These are phyloP conservation scores for Scedosporium apiospermum DNA, from an alignment of 2,329 filamentous ascomycete species.

Conservation along the genomic window DNA sequence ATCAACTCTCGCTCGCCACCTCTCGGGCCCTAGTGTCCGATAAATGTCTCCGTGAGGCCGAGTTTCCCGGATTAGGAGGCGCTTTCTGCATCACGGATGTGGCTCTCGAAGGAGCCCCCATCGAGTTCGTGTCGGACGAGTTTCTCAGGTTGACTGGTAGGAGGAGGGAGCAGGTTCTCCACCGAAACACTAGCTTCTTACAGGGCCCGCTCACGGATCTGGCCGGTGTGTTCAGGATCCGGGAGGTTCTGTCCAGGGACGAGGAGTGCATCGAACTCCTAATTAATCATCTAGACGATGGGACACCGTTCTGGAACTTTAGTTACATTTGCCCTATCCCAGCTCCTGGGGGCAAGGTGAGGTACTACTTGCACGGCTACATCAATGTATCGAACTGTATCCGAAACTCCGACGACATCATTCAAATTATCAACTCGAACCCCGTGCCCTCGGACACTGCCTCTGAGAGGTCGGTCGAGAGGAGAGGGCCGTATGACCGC, in stretches of 20 bases:
- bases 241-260: constrained; percentile 26
- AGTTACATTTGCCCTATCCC: constrained; percentile 43
- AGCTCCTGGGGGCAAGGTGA: constrained; percentile 34
- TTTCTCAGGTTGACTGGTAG: constrained; percentile 44
- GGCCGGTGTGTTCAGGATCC: constrained; percentile 29
- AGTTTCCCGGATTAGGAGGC: constrained; percentile 45
- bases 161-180: constrained; percentile 33
- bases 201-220: constrained; percentile 37
- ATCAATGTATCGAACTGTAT: constrained; percentile 48
- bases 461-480: neutral
- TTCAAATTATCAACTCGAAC: constrained; percentile 30
- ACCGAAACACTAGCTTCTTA: constrained; percentile 39
- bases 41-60: constrained; percentile 18
- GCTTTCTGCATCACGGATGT: constrained; percentile 51
- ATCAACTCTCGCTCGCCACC: constrained; percentile 38
- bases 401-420: constrained; percentile 37
- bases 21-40: constrained; percentile 31
- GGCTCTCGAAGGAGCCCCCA: constrained; percentile 36
- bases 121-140: constrained; percentile 38
- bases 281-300: constrained; percentile 40
- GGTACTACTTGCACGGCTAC: constrained; percentile 46
- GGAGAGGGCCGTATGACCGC: neutral
- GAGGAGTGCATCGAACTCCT: constrained; percentile 40
- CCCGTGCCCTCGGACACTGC: neutral
- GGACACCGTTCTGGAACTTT: constrained; percentile 47